phyloP scores from a whole-genome alignment of 2,329 filamentous ascomycete species.

The Trichoderma aggressivum region DNA sequence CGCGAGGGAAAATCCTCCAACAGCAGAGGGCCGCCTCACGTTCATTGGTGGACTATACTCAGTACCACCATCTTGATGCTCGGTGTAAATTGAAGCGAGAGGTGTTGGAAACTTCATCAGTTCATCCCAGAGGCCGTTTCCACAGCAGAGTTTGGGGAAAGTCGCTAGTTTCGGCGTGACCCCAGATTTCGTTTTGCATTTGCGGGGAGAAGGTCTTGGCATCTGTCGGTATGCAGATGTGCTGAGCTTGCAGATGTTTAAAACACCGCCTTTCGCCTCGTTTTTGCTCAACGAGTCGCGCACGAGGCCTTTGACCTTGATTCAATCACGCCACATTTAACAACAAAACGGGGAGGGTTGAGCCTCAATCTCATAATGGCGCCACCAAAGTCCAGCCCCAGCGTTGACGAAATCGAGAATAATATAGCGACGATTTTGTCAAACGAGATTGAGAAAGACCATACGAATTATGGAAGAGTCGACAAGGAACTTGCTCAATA shows the following conservation, averaged over 20 bases:
- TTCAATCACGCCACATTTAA: not conserved
- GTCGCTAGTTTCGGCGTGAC: not conserved
- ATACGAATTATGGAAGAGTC: not conserved
- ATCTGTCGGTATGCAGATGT: not conserved
- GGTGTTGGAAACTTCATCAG: not conserved
- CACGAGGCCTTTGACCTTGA: not conserved
- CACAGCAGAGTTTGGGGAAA: not conserved
- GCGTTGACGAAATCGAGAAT: not conserved
- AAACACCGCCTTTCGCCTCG: not conserved
- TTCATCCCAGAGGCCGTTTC: not conserved
- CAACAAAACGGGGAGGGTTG: too few relatives aligned
- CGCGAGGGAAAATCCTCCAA: not conserved
- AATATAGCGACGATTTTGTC: not conserved
- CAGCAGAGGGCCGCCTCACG: not conserved
- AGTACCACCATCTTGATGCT: not conserved
- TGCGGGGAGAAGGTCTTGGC: not conserved
- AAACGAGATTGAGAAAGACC: not conserved
- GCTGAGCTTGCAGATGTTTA: not conserved
- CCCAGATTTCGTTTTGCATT: not conserved
- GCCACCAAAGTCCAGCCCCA: not conserved
- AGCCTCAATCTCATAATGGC: not conserved
- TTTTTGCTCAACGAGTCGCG: not conserved
- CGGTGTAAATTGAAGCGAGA: conserved; percentile 3
- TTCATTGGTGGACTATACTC: not conserved
- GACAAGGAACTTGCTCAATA: conserved; percentile 7